Percentiles rank a stretch among this genome's conserved stretches.
phyloP scores from a whole-genome alignment of 1,139 yeast species.

The Candida sp. region DNA sequence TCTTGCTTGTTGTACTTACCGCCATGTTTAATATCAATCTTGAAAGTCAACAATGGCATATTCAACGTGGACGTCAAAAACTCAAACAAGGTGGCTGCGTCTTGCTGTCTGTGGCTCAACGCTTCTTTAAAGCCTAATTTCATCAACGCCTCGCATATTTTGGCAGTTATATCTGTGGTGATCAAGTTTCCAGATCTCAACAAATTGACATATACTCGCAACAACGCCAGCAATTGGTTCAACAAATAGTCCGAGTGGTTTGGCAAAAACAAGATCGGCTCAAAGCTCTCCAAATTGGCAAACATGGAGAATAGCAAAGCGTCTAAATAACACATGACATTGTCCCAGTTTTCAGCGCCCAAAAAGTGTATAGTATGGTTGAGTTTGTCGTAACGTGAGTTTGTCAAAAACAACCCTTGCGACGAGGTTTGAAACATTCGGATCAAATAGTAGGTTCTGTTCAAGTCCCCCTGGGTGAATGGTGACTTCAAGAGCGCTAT shows the following conservation, averaged over 20 bases:
- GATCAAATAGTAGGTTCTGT: conserved; percentile 34
- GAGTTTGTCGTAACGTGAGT: conserved; percentile 31
- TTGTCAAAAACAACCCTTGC: conserved; percentile 46
- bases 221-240: conserved; percentile 53
- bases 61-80: conserved; percentile 67
- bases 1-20: conserved; percentile 70
- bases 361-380: conserved; percentile 27
- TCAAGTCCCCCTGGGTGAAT: conserved; percentile 40
- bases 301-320: conserved; percentile 75
- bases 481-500: conserved; percentile 43
- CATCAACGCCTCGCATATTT: conserved; percentile 51
- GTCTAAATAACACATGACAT: conserved; percentile 79
- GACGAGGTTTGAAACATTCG: conserved; percentile 43
- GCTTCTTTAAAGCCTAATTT: conserved; percentile 61
- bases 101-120: conserved; percentile 66
- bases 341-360: conserved; percentile 78
- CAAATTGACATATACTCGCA: conserved; percentile 69
- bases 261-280: conserved; percentile 61
- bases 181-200: conserved; percentile 69
- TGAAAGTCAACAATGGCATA: conserved; percentile 78
- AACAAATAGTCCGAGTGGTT: conserved; percentile 34
- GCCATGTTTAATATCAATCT: conserved; percentile 78
- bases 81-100: conserved; percentile 69
- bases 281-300: conserved; percentile 68
- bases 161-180: conserved; percentile 60